Conservation (phyloP, 2,329 filamentous ascomycete genomes). For the Zymoseptoria crescenta region DNA sequence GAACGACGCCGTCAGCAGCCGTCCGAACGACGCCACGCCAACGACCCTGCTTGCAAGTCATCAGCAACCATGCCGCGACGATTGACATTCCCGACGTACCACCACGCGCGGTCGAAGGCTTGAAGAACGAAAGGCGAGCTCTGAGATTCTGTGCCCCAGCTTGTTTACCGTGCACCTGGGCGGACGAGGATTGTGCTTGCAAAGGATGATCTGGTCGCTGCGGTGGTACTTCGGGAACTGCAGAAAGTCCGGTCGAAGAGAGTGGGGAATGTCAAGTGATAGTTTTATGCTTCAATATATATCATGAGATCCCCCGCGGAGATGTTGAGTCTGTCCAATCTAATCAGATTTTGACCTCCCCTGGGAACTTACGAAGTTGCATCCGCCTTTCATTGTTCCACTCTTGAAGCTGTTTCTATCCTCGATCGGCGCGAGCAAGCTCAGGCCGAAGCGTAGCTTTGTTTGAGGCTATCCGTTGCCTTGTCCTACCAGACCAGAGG, state of each 20-base stretch:
- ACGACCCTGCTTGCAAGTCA: neutral
- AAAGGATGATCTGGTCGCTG: neutral
- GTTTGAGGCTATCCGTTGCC: no score
- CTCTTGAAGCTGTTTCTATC: no score
- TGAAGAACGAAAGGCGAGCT: neutral
- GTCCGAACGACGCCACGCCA: neutral
- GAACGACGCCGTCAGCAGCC: neutral
- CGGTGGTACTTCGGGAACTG: neutral
- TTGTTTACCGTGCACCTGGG: neutral
- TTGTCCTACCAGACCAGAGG: no score
- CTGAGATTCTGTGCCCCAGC: neutral
- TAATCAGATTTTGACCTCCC: neutral
- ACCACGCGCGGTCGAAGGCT: neutral
- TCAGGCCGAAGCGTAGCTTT: no score
- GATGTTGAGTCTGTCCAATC: neutral
- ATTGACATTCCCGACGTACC: neutral
- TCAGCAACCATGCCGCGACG: neutral
- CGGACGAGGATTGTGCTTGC: neutral
- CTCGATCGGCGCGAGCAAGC: no score
- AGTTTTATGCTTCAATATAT: neutral
- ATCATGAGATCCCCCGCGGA: neutral
- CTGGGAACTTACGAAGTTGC: no score
- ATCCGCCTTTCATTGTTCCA: no score
- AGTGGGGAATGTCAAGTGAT: neutral
- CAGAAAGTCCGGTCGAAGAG: neutral